A percentile compares a stretch with the other conserved stretches of the same genome.
These are phyloP conservation scores for Colletotrichum costaricense DNA, from an alignment of 2,329 filamentous ascomycete genomes.

Conservation along the genomic window DNA sequence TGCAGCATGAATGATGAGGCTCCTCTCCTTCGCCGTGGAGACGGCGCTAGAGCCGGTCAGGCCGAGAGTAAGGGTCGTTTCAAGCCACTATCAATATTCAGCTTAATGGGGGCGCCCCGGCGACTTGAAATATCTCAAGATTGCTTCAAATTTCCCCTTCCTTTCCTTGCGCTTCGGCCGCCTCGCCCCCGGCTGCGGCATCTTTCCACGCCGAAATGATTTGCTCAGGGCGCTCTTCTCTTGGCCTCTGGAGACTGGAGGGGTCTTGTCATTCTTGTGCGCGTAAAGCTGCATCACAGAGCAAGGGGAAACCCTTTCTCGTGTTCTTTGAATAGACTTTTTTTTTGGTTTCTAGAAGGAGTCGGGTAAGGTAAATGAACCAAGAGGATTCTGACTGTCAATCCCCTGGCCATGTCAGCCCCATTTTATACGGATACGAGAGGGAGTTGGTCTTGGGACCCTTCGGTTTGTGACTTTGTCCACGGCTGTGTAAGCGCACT, in stretches of 20 bases:
- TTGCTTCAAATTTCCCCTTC: slow-evolving; percentile 14
- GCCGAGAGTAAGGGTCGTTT: slow-evolving; percentile 33
- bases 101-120: slow-evolving; percentile 17
- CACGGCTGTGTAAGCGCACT: background rate
- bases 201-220: slow-evolving; percentile 6
- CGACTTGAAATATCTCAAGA: slow-evolving; percentile 26
- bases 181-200: background rate
- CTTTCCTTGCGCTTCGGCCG: background rate
- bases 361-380: background rate
- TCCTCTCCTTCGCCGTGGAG: slow-evolving; percentile 25
- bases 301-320: background rate
- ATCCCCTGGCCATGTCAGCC: slow-evolving; percentile 22
- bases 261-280: background rate
- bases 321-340: background rate
- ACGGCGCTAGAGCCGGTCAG: slow-evolving; percentile 30
- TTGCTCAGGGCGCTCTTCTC: background rate
- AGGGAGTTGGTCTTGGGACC: slow-evolving; percentile 5
- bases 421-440: slow-evolving; percentile 35
- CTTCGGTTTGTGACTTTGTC: slow-evolving; percentile 18
- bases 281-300: background rate
- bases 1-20: slow-evolving; percentile 3
- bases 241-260: too few relatives aligned
- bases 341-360: background rate
- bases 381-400: background rate
- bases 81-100: slow-evolving; percentile 29